phyloP scores from a whole-genome alignment of 2,329 filamentous ascomycete species.

The Ascochyta rabiei region DNA sequence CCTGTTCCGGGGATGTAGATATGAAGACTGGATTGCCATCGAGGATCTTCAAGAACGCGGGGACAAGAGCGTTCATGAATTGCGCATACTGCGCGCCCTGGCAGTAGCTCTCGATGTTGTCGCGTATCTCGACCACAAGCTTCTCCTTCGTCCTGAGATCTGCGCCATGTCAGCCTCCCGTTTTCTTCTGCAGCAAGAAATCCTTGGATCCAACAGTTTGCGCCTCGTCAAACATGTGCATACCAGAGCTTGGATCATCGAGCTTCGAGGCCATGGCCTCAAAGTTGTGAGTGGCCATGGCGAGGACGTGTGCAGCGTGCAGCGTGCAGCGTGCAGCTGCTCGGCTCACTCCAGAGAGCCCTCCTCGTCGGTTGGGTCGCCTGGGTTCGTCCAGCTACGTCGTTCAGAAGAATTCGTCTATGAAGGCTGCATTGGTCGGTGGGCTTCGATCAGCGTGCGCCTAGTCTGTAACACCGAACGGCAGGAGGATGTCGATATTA shows the following conservation, averaged over 20 bases:
- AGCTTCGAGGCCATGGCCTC: slow-evolving; percentile 56
- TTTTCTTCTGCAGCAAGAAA: background rate
- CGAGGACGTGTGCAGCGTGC: slow-evolving; percentile 30
- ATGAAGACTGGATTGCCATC: slow-evolving; percentile 88
- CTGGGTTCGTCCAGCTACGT: slow-evolving; percentile 19
- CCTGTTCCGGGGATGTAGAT: slow-evolving; percentile 88
- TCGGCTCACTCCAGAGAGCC: slow-evolving; percentile 18
- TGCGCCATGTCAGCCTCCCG: slow-evolving; percentile 50
- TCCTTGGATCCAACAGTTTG: background rate
- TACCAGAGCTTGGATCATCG: slow-evolving; percentile 51
- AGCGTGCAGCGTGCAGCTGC: slow-evolving; percentile 37
- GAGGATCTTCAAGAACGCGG: slow-evolving; percentile 84
- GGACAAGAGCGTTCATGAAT: slow-evolving; percentile 88
- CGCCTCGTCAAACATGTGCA: background rate
- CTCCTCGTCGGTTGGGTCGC: slow-evolving; percentile 13
- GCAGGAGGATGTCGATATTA: slow-evolving; percentile 22
- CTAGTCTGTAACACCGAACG: slow-evolving; percentile 14
- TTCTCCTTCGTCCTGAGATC: slow-evolving; percentile 83
- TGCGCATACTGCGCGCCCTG: slow-evolving; percentile 75
- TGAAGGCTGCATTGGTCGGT: slow-evolving; percentile 35
- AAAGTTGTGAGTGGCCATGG: slow-evolving; percentile 51
- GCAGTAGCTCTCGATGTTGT: slow-evolving; percentile 89
- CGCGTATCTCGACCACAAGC: slow-evolving; percentile 83
- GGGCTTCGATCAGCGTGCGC: slow-evolving; percentile 27
- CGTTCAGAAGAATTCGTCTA: slow-evolving; percentile 20